These are phyloP conservation scores for Petasospora rhodanensis DNA, from an alignment of 1,139 yeast species.

Conservation along the genomic window DNA sequence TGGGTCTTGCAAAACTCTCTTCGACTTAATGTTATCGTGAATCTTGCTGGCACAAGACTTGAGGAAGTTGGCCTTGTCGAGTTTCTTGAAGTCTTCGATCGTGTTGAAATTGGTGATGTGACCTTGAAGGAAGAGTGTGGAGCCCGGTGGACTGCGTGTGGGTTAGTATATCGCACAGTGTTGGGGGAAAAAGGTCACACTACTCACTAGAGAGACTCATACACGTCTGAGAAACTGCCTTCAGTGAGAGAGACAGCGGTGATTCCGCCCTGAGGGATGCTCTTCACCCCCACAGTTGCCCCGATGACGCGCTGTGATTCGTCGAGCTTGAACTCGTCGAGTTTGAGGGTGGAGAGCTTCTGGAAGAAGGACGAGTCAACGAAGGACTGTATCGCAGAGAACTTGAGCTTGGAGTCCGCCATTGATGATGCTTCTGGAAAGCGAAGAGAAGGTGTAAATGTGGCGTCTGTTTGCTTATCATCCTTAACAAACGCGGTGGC, in stretches of 20 bases:
- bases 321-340: conserved; percentile 54
- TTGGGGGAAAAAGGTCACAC: not conserved
- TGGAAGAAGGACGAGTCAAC: conserved; percentile 86
- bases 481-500: no score
- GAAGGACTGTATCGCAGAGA: conserved; percentile 61
- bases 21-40: conserved; percentile 29
- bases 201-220: conserved; percentile 16
- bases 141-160: conserved; percentile 19
- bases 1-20: conserved; percentile 35
- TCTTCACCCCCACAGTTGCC: conserved; percentile 28
- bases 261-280: conserved; percentile 16
- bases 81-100: conserved; percentile 70
- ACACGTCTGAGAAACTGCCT: conserved; percentile 22
- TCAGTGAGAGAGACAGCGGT: conserved; percentile 22
- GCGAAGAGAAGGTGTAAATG: no score
- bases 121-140: conserved; percentile 33
- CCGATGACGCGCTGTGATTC: conserved; percentile 25
- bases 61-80: conserved; percentile 59
- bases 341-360: conserved; percentile 59
- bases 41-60: conserved; percentile 39
- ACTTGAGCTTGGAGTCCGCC: conserved; percentile 30
- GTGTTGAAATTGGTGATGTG: conserved; percentile 68
- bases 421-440: no score
- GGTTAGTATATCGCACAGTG: not conserved
- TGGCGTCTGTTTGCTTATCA: no score